A percentile compares a stretch with the other conserved stretches of the same genome.
Conservation (phyloP, 75 land plant genomes). For the Isoetes taiwanensis region DNA sequence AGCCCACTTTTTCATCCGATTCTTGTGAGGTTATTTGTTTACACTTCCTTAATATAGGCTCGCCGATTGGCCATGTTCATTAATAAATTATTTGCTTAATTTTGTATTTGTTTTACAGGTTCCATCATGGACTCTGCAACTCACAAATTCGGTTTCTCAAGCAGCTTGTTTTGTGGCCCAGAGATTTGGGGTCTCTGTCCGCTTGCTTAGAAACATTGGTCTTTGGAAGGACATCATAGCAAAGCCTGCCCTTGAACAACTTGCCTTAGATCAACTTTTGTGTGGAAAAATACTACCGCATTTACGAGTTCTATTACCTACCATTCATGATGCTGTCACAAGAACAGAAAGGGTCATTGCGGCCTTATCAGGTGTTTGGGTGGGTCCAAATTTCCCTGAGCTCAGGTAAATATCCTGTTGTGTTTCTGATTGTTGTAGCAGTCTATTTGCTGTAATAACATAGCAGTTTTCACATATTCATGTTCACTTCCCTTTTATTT, state of each 20-base stretch:
- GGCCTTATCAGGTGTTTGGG: conserved; percentile 72
- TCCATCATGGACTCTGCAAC: conserved; percentile 61
- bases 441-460: too few species aligned
- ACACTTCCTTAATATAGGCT: too few species aligned
- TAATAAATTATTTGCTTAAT: background rate
- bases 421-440: background rate
- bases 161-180: conserved; percentile 65
- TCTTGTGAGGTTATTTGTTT: too few species aligned
- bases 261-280: conserved; percentile 66
- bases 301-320: conserved; percentile 34
- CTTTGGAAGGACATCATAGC: conserved; percentile 80
- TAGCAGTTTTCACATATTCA: too few species aligned
- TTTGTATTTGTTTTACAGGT: conserved; percentile 24
- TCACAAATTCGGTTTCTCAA: conserved; percentile 57
- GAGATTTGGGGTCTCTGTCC: conserved; percentile 68
- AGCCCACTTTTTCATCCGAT: too few species aligned
- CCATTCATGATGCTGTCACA: conserved; percentile 70
- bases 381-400: conserved; percentile 42
- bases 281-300: conserved; percentile 66
- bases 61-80: too few species aligned
- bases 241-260: conserved; percentile 46
- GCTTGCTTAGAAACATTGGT: conserved; percentile 63
- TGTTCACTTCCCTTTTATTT: background rate
- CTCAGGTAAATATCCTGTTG: conserved; percentile 24
- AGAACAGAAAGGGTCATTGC: conserved; percentile 67